Evolutionary conservation across 306 rosid genomes (phyloP).

Genomic region (Cucumis cinereus): DNA sequence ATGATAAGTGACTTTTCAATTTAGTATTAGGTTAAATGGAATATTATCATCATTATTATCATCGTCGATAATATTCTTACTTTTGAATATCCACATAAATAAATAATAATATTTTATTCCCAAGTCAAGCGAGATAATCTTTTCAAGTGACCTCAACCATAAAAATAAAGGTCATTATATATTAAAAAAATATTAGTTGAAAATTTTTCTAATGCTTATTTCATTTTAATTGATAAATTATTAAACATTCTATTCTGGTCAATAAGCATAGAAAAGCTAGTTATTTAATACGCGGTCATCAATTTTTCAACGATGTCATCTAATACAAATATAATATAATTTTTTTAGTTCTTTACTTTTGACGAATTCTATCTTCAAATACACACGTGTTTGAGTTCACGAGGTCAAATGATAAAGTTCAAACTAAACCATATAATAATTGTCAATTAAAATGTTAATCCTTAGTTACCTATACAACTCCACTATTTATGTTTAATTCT

Average conservation of each 20-base stretch:
- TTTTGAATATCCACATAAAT: no score
- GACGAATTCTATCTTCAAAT: background rate
- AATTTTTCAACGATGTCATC: background rate
- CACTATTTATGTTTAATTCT: background rate
- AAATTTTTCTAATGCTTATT: background rate
- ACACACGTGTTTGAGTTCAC: background rate
- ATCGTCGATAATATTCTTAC: no score
- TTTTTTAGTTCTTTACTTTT: background rate
- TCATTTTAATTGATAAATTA: background rate
- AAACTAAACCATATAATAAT: background rate
- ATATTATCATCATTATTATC: background rate
- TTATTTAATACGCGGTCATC: background rate
- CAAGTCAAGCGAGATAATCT: no score
- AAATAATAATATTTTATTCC: no score
- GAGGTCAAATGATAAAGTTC: background rate
- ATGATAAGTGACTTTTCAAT: background rate
- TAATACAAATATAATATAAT: background rate
- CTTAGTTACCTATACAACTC: background rate
- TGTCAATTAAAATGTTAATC: no score
- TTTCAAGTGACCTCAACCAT: no score
- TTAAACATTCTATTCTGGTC: background rate
- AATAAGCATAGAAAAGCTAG: background rate
- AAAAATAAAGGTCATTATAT: no score
- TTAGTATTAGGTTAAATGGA: background rate
- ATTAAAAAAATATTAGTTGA: no score